phyloP scores from a whole-genome alignment of 2,329 filamentous ascomycete species.

The Aspergillaceae sp. region DNA sequence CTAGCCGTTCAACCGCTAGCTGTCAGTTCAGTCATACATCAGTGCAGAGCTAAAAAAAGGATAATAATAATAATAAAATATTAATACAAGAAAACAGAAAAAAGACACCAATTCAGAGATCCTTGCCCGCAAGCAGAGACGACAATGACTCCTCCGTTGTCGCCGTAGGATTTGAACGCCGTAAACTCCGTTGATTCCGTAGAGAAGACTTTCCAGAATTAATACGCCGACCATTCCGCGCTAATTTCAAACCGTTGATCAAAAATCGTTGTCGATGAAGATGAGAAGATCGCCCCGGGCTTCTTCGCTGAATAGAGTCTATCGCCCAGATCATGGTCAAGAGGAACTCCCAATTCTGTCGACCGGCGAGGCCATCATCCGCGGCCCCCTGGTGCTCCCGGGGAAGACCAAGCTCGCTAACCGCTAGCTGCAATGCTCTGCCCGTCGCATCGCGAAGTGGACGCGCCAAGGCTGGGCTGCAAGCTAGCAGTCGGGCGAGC shows the following conservation, averaged over 20 bases:
- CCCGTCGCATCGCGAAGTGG: conserved; percentile 46
- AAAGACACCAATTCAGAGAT: conserved; percentile 11
- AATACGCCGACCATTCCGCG: conserved; percentile 25
- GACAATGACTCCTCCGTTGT: conserved; percentile 17
- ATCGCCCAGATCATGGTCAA: conserved; percentile 40
- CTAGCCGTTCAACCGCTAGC: neutral
- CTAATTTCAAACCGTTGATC: conserved; percentile 17
- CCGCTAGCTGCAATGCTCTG: conserved; percentile 45
- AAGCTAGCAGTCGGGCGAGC: conserved; percentile 43
- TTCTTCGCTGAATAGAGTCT: conserved; percentile 22
- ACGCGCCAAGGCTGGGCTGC: conserved; percentile 48
- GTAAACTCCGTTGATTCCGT: conserved; percentile 32
- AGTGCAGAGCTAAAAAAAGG: neutral
- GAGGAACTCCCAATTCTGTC: conserved; percentile 37
- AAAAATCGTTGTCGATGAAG: conserved; percentile 14
- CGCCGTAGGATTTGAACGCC: conserved; percentile 23
- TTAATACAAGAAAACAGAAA: conserved; percentile 16
- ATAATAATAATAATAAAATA: neutral
- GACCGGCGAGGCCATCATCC: conserved; percentile 19
- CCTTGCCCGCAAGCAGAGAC: conserved; percentile 26
- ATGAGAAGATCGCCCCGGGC: conserved; percentile 17
- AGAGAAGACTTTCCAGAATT: conserved; percentile 19
- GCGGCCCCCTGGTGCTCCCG: conserved; percentile 25
- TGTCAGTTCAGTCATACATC: neutral
- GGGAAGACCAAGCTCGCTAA: conserved; percentile 32